These are phyloP conservation scores for Tolypocladium album DNA, from an alignment of 2,329 filamentous ascomycete species.

Conservation along the genomic window DNA sequence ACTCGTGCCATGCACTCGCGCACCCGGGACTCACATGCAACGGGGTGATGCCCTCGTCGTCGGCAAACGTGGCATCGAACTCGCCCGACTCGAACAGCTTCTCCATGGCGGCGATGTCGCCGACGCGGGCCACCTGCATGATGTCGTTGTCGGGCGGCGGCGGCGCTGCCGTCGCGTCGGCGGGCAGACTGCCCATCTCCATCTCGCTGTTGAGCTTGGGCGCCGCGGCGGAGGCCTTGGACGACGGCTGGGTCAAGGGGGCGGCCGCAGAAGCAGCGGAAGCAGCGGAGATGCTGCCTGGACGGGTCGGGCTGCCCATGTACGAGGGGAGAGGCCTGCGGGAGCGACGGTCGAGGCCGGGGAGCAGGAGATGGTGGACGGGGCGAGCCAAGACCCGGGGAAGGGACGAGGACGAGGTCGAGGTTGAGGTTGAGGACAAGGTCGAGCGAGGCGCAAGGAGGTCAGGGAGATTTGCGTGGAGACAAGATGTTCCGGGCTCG, in stretches of 20 bases:
- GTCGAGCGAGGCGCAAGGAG: background rate
- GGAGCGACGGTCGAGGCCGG: background rate
- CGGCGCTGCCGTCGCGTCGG: constrained; percentile 18
- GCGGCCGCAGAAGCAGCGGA: constrained; percentile 20
- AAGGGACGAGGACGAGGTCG: background rate
- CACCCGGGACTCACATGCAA: constrained; percentile 61
- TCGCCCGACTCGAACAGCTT: constrained; percentile 78
- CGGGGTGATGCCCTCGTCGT: constrained; percentile 90
- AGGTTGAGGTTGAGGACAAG: background rate
- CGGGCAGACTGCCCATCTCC: constrained; percentile 41
- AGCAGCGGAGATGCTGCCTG: constrained; percentile 22
- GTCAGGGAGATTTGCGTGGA: background rate
- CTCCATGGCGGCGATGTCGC: constrained; percentile 79
- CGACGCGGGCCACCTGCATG: constrained; percentile 87
- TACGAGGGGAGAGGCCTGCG: background rate
- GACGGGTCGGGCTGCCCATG: constrained; percentile 31
- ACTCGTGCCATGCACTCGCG: background rate
- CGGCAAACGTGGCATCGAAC: constrained; percentile 70
- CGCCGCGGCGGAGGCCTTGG: constrained; percentile 40
- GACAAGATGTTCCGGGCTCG: background rate
- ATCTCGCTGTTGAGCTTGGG: constrained; percentile 48
- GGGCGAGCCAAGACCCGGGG: background rate
- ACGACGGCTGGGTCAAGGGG: constrained; percentile 40
- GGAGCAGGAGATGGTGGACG: background rate
- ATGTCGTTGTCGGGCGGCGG: constrained; percentile 56